Base-by-base conservation (phyloP, 2,329 filamentous ascomycete species). In the Ophiostoma sp. region DNA sequence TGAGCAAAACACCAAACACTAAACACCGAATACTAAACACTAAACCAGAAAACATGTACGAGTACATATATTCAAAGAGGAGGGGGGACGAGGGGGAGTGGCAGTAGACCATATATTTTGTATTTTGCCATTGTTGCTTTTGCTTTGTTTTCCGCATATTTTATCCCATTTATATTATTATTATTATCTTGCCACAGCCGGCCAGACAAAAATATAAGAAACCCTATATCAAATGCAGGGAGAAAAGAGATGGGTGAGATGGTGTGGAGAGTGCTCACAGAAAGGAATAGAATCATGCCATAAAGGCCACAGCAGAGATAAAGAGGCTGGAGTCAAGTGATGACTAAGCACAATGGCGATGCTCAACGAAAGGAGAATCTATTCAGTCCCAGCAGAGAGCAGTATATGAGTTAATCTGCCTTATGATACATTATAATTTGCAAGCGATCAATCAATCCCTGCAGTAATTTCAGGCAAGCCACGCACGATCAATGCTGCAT, bases 101-200 rank as follows among this genome's bases (percentile, higher is more conserved):
- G 57, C 31, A 13, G 57, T 62, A 62, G 57, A 62, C 57, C 31
- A 35, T 31, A 31, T 31, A 31, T 41, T 41, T 41, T 41, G 39
- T 57, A 62, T 62, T 62, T 62, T 62, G 57, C 57, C 57, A 20
- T 62, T 33, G 44, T 57, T 57, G n/a, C 52, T 62, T 31, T 62
- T 62, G 10, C 35, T 23, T 62, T 62, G 31, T 62, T 62, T 31
- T 35, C 57, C 17, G 57, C 57, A 62, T 62, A 62, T 62, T 35
- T 20, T 35, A 62, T 62, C 57, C 57, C 57, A 62, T 62, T 62
- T 62, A 62, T 23, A 62, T 31, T 35, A 35, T 62, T 57, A 57
- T 57, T 62, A 62, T 62, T 62, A 62, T 62, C 57, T 62, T 27
- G 27, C 57, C 57, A 62, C 27, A 62, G 57, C 57, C 27, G 57